Percentiles rank a stretch among this genome's conserved stretches.
phyloP scores from a whole-genome alignment of 1,284 basidiomycete species.

The Cryptococcus sp. region DNA sequence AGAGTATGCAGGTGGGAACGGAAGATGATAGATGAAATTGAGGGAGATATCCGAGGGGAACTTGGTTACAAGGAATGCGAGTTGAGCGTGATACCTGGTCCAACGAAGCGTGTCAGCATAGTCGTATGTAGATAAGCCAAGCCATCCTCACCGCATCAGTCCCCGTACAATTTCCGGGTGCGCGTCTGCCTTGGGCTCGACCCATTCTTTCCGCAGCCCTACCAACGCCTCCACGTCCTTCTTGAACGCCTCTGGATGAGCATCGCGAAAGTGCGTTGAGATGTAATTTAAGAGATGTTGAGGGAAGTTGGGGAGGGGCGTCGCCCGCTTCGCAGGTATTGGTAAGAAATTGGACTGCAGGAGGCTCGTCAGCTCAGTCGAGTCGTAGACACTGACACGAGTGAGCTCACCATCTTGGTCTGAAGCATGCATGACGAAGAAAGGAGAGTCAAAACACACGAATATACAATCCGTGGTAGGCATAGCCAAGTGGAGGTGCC shows the following conservation, averaged over 20 bases:
- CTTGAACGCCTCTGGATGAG: slow-evolving; percentile 87
- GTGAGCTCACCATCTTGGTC: too few relatives aligned
- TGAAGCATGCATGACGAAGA: too few relatives aligned
- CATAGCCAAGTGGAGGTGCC: too few relatives aligned
- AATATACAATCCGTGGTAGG: too few relatives aligned
- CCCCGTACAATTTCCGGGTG: slow-evolving; percentile 51
- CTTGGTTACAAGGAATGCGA: slow-evolving; percentile 73
- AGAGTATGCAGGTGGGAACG: slow-evolving; percentile 60
- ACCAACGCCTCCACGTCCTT: slow-evolving; percentile 75
- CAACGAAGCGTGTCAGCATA: slow-evolving; percentile 9
- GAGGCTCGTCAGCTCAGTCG: not conserved
- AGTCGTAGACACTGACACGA: too few relatives aligned
- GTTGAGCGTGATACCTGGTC: slow-evolving; percentile 82
- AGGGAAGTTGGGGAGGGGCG: slow-evolving; percentile 60
- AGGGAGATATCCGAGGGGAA: slow-evolving; percentile 72
- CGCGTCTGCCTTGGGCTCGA: slow-evolving; percentile 61
- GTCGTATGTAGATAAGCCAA: not conserved
- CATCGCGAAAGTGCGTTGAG: slow-evolving; percentile 64
- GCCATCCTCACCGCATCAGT: slow-evolving; percentile 52
- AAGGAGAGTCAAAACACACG: too few relatives aligned
- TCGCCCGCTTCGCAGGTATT: slow-evolving; percentile 75
- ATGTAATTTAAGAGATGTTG: slow-evolving; percentile 69
- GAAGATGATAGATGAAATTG: slow-evolving; percentile 72
- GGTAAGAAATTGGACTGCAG: slow-evolving; percentile 64
- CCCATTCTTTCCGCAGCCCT: slow-evolving; percentile 65